Conservation (phyloP, 2,329 filamentous ascomycete species). For the Capronia americana region DNA sequence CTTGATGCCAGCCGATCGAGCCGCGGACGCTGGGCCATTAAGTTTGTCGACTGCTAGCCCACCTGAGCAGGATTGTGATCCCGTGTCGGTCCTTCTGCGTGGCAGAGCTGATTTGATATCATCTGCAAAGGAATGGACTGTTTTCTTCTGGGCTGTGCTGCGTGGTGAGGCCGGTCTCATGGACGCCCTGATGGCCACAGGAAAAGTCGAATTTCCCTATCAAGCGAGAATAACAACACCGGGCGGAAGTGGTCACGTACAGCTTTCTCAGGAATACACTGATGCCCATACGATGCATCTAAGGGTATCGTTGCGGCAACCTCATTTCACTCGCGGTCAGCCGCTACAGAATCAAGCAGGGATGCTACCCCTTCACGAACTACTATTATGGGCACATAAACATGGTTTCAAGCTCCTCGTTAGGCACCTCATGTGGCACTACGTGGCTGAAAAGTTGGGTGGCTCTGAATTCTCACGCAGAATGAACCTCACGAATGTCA, state of each 20-base stretch:
- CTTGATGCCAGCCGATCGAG: not conserved
- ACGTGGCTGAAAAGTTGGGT: not conserved
- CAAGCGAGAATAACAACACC: not conserved
- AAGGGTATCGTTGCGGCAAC: not conserved
- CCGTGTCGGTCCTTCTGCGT: not conserved
- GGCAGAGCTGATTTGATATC: not conserved
- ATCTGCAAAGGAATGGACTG: not conserved
- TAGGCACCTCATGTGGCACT: constrained; percentile 6
- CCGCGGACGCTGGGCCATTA: not conserved
- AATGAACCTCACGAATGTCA: not conserved
- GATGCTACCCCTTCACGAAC: not conserved
- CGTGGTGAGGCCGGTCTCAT: not conserved
- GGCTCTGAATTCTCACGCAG: not conserved
- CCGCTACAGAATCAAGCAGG: too few relatives aligned
- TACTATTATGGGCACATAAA: not conserved
- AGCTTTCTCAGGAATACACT: not conserved
- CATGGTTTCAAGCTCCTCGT: constrained; percentile 2
- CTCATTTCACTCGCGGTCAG: not conserved
- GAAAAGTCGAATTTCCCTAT: not conserved
- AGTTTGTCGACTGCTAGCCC: not conserved
- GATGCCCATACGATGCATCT: not conserved
- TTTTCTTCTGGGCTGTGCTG: constrained; percentile 8
- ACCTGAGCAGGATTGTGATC: not conserved
- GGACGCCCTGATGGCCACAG: constrained; percentile 5
- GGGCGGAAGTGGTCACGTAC: not conserved